phyloP scores from a whole-genome alignment of 78 protist genomes.

The Speleostelium caveatum region DNA sequence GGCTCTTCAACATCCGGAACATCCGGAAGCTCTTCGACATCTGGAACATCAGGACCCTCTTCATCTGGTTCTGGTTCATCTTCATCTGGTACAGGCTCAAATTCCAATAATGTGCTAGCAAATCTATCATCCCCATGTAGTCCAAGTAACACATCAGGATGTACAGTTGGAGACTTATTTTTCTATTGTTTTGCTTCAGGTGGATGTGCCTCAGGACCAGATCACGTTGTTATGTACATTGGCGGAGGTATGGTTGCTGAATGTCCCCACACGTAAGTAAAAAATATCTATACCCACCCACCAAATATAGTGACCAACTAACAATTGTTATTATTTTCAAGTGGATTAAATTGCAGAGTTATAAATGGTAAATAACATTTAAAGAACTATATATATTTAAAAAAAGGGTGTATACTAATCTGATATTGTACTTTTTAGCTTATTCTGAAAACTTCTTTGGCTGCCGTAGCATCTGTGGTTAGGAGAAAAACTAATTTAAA shows the following conservation, averaged over 20 bases:
- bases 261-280: conserved; percentile 31
- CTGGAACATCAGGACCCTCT: background rate
- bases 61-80: background rate
- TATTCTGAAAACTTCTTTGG: background rate
- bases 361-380: too few species aligned
- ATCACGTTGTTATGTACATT: conserved; percentile 66
- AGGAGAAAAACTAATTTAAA: too few species aligned
- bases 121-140: too few species aligned
- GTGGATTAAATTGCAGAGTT: too few species aligned
- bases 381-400: too few species aligned
- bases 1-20: background rate
- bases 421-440: too few species aligned
- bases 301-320: too few species aligned
- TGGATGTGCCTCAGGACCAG: conserved; percentile 19
- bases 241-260: conserved; percentile 54
- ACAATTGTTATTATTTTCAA: background rate
- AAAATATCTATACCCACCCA: too few species aligned
- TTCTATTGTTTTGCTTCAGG: conserved; percentile 27
- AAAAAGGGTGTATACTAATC: too few species aligned
- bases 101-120: too few species aligned
- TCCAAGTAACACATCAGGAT: background rate
- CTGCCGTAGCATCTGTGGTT: background rate
- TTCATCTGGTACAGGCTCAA: background rate
- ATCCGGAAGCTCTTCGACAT: too few species aligned
- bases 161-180: conserved; percentile 25